Base-by-base conservation (phyloP, 2,329 filamentous ascomycete species). In the Aschersonia sp. region DNA sequence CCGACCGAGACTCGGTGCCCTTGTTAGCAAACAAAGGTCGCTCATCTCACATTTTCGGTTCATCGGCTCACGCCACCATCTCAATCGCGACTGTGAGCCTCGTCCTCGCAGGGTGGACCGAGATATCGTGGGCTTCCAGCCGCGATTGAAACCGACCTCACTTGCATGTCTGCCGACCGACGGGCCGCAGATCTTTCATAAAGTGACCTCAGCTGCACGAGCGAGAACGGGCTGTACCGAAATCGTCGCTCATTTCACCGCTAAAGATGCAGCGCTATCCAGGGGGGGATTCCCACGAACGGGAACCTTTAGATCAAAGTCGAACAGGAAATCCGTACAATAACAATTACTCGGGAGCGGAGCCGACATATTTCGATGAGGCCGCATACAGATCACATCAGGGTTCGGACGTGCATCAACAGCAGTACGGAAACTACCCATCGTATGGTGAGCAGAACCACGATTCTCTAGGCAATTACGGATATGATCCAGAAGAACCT, bases 231-330 rank as follows among this genome's bases (percentile, higher is more conserved):
- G 2, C 9, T 7, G 14, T 14, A n/a, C 10, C 9, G 3, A 7
- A 14, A 12, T 4, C 4, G 14, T 42, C 10, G 11, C 10, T 42
- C 40, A 14, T 42, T 42, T 30, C 44, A 48, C 39, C 29, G 42
- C 35, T 32, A 32, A n/a, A 43, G 29, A 66, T 66, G 63, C 56
- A 60, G 54, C 57, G 58, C 49, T 60, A 63, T 56, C 45, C 49
- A 29, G 52, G 50, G 22, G 53, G 57, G 45, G 60, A 63, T 50
- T 57, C 57, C 33, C 60, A 60, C 51, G 63, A 66, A 57, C 61
- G 61, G 54, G 60, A 65, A 40, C 61, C 61, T 48, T 58, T 66
- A 44, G 63, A 62, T 42, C 35, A 37, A 37, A 12, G 35, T 3
- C 35, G 12, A 12, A 44, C 53, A 45, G 55, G 45, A 32, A 47